Evolutionary conservation across 2,329 filamentous ascomycete genomes (phyloP).

Genomic region (Fusarium cicatricum): DNA sequence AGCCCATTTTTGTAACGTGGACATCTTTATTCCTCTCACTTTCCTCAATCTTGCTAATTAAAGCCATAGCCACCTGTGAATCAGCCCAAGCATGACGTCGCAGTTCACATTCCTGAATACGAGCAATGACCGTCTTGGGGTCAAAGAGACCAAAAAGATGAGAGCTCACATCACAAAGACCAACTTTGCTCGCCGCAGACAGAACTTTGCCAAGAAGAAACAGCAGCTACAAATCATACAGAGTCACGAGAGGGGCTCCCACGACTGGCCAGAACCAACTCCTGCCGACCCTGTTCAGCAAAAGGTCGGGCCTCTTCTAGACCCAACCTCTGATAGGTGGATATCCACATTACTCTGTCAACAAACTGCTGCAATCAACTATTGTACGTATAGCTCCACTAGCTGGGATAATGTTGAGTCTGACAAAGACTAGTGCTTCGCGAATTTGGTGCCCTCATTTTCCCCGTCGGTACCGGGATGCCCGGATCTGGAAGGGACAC

Average conservation of each 20-base stretch:
- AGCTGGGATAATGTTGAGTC: background rate
- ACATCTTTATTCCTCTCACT: background rate
- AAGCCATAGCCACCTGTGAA: too few species aligned
- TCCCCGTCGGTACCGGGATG: slow-evolving; percentile 7
- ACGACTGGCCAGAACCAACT: background rate
- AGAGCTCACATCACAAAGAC: slow-evolving; percentile 31
- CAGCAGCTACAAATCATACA: background rate
- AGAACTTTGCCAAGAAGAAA: slow-evolving; percentile 11
- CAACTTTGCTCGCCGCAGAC: slow-evolving; percentile 30
- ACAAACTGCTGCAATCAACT: background rate
- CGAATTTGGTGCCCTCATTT: slow-evolving; percentile 27
- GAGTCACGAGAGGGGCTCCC: background rate
- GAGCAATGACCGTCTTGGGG: slow-evolving; percentile 17
- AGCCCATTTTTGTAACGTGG: background rate
- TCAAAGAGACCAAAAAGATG: slow-evolving; percentile 20
- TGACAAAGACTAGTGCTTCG: slow-evolving; percentile 14
- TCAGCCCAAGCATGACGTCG: slow-evolving; percentile 1
- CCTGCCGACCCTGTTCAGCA: background rate
- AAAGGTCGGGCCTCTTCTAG: background rate
- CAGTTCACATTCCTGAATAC: slow-evolving; percentile 33
- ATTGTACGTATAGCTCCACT: background rate
- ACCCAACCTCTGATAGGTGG: background rate
- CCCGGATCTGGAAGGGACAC: slow-evolving; percentile 13
- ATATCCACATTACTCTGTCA: background rate
- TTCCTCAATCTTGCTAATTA: background rate